Percentiles rank a stretch among this genome's conserved stretches.
Conservation (phyloP, 2,329 filamentous ascomycete genomes). For the Penicillium sp. region DNA sequence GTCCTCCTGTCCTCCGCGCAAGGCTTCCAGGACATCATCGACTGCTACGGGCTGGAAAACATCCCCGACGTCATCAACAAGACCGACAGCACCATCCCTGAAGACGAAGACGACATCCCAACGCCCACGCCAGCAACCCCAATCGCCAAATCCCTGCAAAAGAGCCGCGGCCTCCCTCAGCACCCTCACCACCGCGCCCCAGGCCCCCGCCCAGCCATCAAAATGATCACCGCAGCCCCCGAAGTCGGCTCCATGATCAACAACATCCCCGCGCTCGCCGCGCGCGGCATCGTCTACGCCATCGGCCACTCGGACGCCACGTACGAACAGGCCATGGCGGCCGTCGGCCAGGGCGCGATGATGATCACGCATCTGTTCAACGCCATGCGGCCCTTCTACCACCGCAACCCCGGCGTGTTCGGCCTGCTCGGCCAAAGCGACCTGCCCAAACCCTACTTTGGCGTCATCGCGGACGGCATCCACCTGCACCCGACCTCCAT, state of each 20-base stretch:
- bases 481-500: constrained; percentile 84
- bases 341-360: constrained; percentile 69
- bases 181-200: constrained; percentile 14
- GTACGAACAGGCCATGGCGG: constrained; percentile 72
- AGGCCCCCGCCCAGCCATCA: constrained; percentile 48
- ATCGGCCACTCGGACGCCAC: constrained; percentile 85
- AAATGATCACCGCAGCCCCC: constrained; percentile 81
- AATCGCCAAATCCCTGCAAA: constrained; percentile 9
- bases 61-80: constrained; percentile 35
- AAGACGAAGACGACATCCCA: constrained; percentile 29
- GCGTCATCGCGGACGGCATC: constrained; percentile 85
- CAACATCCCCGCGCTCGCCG: constrained; percentile 63
- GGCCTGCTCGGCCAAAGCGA: constrained; percentile 71
- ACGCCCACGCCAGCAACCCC: constrained; percentile 11
- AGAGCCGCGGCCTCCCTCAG: background rate
- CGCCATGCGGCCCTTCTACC: constrained; percentile 84
- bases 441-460: constrained; percentile 65
- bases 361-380: constrained; percentile 97
- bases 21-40: constrained; percentile 55
- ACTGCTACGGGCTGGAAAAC: constrained; percentile 63
- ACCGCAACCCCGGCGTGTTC: constrained; percentile 87
- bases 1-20: constrained; percentile 63
- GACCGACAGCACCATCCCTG: background rate
- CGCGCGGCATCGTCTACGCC: constrained; percentile 67
- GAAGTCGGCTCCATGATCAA: constrained; percentile 69